Evolutionary conservation across 176 grass and related monocot genomes (phyloP), one percentile per base, ranked within the genome.

Genomic region (Olyra latifolia): DNA sequence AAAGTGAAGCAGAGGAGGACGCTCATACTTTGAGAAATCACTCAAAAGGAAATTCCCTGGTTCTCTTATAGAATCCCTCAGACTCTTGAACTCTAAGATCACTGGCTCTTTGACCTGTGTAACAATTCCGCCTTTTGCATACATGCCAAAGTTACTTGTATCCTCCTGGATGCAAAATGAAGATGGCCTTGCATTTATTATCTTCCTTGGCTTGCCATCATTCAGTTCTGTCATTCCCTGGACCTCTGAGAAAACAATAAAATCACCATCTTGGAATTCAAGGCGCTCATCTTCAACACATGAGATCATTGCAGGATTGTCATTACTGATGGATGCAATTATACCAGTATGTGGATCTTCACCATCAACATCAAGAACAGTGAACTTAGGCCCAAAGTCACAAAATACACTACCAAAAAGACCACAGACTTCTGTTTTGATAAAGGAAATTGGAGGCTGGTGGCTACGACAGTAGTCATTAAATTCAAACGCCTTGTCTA

Each of bases 321-420:
- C 88, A 73, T 86, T 94, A 63, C 30, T 83, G 82, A 94, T 88
- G 12, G 88, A 91, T 71, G 85, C 79, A 78, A 94, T 81, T 83
- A 94, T 91, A 83, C 91, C 91, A 54, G 82, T 81, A 46, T 82
- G 85, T 12, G 91, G 88, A 66, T 88, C 85, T 82, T 91, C 82
- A 83, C 85, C 88, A 72, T 91, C 85, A 40, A 79, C 65, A 80
- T 94, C 91, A 84, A 91, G 10, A 74, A 91, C 88, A 55, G 79
- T 86, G 11, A 94, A 94, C 49, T 91, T 44, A 46, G 91, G 88
- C 5, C 91, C 91, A 83, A 94, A 94, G 54, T 94, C 91, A 80
- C 91, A 94, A 82, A 94, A 94, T 17, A 91, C 55, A 8, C 85
- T 80, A 38, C 91, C 92, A 86, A 94, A 94, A 79, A 94, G 88